phyloP scores from a whole-genome alignment of 768 basidiomycete species.

The Boletus pseudopeckii region DNA sequence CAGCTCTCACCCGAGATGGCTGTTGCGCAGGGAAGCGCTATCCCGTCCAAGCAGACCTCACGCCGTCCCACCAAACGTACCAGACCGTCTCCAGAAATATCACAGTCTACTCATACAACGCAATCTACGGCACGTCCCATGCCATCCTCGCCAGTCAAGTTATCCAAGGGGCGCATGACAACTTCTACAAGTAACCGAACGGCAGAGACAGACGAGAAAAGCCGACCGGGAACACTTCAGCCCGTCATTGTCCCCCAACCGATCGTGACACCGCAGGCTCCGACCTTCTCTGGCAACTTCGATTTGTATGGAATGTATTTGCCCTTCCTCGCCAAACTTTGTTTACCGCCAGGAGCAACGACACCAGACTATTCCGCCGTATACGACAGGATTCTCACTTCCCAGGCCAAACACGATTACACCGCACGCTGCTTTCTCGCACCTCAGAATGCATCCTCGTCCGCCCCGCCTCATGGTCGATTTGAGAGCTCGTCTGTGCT shows the following conservation, averaged over 20 bases:
- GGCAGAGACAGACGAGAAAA: neutral
- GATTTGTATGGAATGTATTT: constrained; percentile 40
- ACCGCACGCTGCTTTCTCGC: constrained; percentile 33
- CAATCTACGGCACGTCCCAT: constrained; percentile 3
- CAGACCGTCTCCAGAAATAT: constrained; percentile 4
- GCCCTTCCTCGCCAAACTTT: constrained; percentile 34
- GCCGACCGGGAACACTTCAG: constrained; percentile 2
- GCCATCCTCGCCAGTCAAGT: constrained; percentile 9
- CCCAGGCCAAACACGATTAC: constrained; percentile 37
- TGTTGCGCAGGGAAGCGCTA: neutral
- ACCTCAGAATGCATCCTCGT: constrained; percentile 1
- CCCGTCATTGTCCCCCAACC: constrained; percentile 7
- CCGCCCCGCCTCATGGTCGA: constrained; percentile 19
- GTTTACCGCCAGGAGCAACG: constrained; percentile 27
- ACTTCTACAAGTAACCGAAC: neutral
- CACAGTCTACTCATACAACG: constrained; percentile 7
- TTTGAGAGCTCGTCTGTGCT: constrained; percentile 25
- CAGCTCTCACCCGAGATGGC: constrained; percentile 19
- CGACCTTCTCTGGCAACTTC: constrained; percentile 33
- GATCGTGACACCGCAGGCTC: constrained; percentile 1
- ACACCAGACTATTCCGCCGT: constrained; percentile 29
- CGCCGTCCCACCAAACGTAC: constrained; percentile 21
- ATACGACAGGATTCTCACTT: constrained; percentile 35
- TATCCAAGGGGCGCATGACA: constrained; percentile 2
- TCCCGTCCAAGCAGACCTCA: neutral